These are phyloP conservation scores for Tetrahymena thermophila DNA, from an alignment of 73 alveolate species.

Conservation along the genomic window DNA sequence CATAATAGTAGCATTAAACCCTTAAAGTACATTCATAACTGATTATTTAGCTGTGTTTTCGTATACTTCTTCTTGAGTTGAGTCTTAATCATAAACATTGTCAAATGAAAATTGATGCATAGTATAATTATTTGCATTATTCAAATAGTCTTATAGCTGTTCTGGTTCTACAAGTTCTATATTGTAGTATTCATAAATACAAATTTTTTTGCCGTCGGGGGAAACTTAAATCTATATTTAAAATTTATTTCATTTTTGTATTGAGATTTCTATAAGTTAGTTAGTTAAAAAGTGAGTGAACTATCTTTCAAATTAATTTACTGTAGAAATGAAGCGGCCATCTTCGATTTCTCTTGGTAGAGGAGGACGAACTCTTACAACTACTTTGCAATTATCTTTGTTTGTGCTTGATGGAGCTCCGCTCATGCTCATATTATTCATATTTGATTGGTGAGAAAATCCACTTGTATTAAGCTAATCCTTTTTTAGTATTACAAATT, in stretches of 20 bases:
- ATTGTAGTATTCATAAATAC: conserved; percentile 35
- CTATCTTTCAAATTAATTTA: background rate
- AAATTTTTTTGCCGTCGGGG: conserved; percentile 37
- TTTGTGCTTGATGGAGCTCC: conserved; percentile 3
- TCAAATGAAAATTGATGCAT: conserved; percentile 91
- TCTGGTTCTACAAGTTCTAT: conserved; percentile 49
- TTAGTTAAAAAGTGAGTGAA: background rate
- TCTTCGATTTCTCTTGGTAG: conserved; percentile 89
- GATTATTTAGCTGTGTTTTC: conserved; percentile 91
- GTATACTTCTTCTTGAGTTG: conserved; percentile 91
- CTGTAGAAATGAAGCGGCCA: conserved; percentile 39
- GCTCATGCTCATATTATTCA: background rate
- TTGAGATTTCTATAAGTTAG: background rate
- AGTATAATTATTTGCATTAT: conserved; percentile 47
- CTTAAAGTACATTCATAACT: conserved; percentile 79
- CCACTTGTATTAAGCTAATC: background rate
- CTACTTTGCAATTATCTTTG: conserved; percentile 94
- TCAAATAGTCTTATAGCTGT: conserved; percentile 29
- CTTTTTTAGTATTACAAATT: background rate
- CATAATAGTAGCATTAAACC: conserved; percentile 94
- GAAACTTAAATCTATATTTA: conserved; percentile 9
- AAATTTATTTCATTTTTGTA: too few relatives aligned
- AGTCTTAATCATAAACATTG: conserved; percentile 81
- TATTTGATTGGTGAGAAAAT: background rate
- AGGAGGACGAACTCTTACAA: conserved; percentile 98